Percentiles rank a stretch among this genome's conserved stretches.
Evolutionary conservation across 768 basidiomycete species (phyloP).

Genomic region (Hericium erinaceus): DNA sequence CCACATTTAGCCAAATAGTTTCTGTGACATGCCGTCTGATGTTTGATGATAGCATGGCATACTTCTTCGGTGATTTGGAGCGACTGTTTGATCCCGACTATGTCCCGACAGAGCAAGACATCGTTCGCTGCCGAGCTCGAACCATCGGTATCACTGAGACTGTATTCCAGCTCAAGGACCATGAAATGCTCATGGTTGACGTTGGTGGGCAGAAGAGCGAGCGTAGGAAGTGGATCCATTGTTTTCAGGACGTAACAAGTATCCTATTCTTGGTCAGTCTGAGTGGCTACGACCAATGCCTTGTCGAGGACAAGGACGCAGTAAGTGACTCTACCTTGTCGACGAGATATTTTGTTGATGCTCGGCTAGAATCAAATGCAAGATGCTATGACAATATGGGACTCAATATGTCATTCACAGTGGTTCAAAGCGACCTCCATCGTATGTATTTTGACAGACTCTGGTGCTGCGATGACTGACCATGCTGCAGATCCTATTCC

Average conservation of each 20-base stretch:
- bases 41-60: slow-evolving; percentile 38
- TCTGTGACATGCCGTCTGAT: slow-evolving; percentile 1
- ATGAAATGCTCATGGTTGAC: slow-evolving; percentile 89
- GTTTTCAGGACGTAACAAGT: slow-evolving; percentile 90
- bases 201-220: slow-evolving; percentile 93
- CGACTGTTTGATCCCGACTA: slow-evolving; percentile 71
- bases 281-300: slow-evolving; percentile 89
- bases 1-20: slow-evolving; percentile 4
- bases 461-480: background rate
- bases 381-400: slow-evolving; percentile 98
- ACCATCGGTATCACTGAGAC: slow-evolving; percentile 92
- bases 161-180: slow-evolving; percentile 65
- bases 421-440: slow-evolving; percentile 96
- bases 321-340: slow-evolving; percentile 34
- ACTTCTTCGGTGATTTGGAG: slow-evolving; percentile 75
- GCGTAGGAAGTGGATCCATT: slow-evolving; percentile 89
- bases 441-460: slow-evolving; percentile 28
- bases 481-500: background rate
- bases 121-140: slow-evolving; percentile 75
- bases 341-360: background rate
- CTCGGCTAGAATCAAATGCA: slow-evolving; percentile 87
- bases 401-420: slow-evolving; percentile 94
- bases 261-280: slow-evolving; percentile 88
- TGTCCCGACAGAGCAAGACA: slow-evolving; percentile 76
- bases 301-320: slow-evolving; percentile 87